Evolutionary conservation across 2,329 filamentous ascomycete species (phyloP).

Genomic region (Trichoderma sp.): DNA sequence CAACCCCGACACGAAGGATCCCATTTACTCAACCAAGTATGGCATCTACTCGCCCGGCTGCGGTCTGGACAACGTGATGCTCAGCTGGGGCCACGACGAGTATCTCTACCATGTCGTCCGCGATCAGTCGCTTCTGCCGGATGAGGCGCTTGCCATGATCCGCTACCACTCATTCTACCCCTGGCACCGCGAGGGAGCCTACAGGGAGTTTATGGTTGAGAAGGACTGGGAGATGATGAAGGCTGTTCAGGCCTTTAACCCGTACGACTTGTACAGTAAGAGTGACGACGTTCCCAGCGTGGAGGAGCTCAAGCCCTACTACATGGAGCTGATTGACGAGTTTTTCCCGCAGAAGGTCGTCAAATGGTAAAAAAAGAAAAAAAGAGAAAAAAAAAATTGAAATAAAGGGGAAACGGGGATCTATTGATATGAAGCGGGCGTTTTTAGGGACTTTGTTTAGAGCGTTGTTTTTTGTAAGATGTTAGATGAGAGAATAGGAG

Average conservation of each 20-base stretch:
- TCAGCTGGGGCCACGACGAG: constrained; percentile 88
- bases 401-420: neutral
- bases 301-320: constrained; percentile 67
- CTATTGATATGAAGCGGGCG: neutral
- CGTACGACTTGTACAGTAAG: constrained; percentile 91
- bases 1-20: constrained; percentile 72
- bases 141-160: constrained; percentile 87
- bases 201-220: constrained; percentile 77
- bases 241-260: constrained; percentile 83
- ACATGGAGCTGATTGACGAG: constrained; percentile 44
- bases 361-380: constrained; percentile 35
- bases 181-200: constrained; percentile 82
- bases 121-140: constrained; percentile 74
- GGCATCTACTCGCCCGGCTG: constrained; percentile 80
- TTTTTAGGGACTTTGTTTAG: neutral
- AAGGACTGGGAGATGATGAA: constrained; percentile 77
- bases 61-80: constrained; percentile 83
- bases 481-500: neutral
- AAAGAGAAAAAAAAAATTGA: neutral
- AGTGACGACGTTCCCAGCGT: constrained; percentile 75
- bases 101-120: constrained; percentile 85
- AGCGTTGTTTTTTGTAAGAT: neutral
- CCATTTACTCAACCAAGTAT: constrained; percentile 70
- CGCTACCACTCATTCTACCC: constrained; percentile 91
- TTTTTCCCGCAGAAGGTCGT: constrained; percentile 42